Evolutionary conservation across 2,329 filamentous ascomycete species (phyloP).

Genomic region (Chaetomium sp.): DNA sequence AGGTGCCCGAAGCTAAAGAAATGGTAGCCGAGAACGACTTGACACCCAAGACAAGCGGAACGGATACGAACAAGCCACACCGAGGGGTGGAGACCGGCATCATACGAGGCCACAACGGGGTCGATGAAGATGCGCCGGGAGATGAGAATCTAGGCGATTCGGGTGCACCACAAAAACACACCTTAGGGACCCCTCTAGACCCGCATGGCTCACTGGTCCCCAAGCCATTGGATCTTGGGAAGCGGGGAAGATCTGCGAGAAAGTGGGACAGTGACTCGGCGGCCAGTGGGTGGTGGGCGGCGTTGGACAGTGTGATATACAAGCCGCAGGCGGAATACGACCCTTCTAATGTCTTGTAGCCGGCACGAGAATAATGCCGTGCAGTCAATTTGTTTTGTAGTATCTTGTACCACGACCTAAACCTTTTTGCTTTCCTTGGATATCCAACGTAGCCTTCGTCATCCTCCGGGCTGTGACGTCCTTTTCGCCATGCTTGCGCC

Average conservation of each 20-base stretch:
- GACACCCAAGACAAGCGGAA: neutral
- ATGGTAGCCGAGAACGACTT: too few species aligned
- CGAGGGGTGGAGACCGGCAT: neutral
- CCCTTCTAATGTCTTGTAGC: constrained; percentile 9
- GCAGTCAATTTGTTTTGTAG: neutral
- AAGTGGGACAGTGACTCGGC: neutral
- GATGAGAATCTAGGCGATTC: too few species aligned
- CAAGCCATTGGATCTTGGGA: neutral
- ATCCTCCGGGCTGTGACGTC: too few species aligned
- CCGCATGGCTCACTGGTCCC: neutral
- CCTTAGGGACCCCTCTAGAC: too few species aligned
- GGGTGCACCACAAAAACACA: too few species aligned
- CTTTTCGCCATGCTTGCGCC: too few species aligned
- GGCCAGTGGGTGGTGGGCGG: constrained; percentile 13
- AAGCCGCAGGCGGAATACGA: constrained; percentile 1
- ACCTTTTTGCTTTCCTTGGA: too few species aligned
- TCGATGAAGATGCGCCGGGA: too few species aligned
- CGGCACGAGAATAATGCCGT: neutral
- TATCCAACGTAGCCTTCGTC: too few species aligned
- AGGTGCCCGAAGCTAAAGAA: neutral
- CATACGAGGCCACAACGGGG: neutral
- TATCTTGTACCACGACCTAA: too few species aligned
- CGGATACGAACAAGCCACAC: neutral
- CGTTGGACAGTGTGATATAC: neutral
- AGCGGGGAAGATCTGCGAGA: neutral